Percentiles rank a stretch among this genome's conserved stretches.
phyloP scores from a whole-genome alignment of 2,329 filamentous ascomycete genomes.

The Rhinocladiella similis region DNA sequence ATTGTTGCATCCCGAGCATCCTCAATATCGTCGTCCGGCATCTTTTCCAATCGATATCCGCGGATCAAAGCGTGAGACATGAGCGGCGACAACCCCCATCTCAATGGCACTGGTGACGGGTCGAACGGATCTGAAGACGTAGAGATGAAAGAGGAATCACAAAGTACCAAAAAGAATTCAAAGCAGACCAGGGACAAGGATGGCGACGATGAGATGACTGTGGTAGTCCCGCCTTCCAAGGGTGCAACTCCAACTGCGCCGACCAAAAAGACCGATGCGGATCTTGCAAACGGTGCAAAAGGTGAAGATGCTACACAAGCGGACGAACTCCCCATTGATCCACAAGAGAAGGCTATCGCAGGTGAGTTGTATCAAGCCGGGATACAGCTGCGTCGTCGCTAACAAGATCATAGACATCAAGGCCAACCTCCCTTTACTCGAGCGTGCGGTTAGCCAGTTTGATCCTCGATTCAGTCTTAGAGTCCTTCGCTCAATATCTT shows the following conservation, averaged over 20 bases:
- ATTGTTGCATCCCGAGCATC: not conserved
- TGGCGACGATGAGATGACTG: conserved; percentile 75
- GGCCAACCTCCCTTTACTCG: conserved; percentile 86
- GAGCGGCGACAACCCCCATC: conserved; percentile 69
- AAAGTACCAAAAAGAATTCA: conserved; percentile 51
- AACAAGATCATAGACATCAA: conserved; percentile 71
- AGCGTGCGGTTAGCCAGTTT: conserved; percentile 88
- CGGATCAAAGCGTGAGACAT: conserved; percentile 43
- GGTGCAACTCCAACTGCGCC: conserved; percentile 56
- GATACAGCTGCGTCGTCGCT: not conserved
- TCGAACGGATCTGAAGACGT: conserved; percentile 66
- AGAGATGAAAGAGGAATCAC: conserved; percentile 67
- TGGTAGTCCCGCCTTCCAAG: conserved; percentile 75
- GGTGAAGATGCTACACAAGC: conserved; percentile 41
- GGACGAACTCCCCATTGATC: conserved; percentile 44
- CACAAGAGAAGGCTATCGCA: conserved; percentile 52
- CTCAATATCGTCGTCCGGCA: not conserved
- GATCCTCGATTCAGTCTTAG: conserved; percentile 93
- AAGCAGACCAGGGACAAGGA: conserved; percentile 68
- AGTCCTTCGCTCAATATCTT: conserved; percentile 91
- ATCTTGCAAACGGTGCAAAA: conserved; percentile 67
- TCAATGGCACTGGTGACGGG: conserved; percentile 70
- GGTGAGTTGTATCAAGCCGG: conserved; percentile 32
- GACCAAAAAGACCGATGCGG: conserved; percentile 64
- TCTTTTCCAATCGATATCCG: not conserved